Conservation (phyloP, 371 early-diverging fungal species). For the Sporodiniella umbellata region DNA sequence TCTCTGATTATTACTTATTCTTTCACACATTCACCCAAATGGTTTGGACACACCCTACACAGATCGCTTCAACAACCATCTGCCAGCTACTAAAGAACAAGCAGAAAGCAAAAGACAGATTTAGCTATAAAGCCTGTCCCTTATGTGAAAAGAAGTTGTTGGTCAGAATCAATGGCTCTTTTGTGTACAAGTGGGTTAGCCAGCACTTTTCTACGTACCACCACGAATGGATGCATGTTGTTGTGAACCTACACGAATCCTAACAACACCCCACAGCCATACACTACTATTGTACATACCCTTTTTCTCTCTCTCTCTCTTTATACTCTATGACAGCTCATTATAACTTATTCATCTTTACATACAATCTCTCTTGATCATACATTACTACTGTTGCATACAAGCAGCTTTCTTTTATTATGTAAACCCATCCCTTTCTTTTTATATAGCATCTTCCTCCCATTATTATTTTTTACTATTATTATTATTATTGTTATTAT, state of each 20-base stretch:
- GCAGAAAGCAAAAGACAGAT: background rate
- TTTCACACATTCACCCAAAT: background rate
- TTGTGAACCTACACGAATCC: slow-evolving; percentile 35
- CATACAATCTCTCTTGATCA: too few relatives aligned
- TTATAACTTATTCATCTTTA: too few relatives aligned
- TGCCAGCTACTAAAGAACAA: background rate
- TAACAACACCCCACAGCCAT: background rate
- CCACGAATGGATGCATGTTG: slow-evolving; percentile 48
- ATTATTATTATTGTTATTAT: too few relatives aligned
- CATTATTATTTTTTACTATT: too few relatives aligned
- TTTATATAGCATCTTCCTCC: too few relatives aligned
- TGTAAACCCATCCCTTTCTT: too few relatives aligned
- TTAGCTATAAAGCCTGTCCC: slow-evolving; percentile 42
- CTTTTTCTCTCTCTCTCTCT: background rate
- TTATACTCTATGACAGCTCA: too few relatives aligned
- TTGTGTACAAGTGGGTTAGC: slow-evolving; percentile 49
- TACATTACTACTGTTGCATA: too few relatives aligned
- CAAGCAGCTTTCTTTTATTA: too few relatives aligned
- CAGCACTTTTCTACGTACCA: slow-evolving; percentile 44
- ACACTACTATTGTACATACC: background rate
- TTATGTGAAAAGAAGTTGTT: slow-evolving; percentile 40
- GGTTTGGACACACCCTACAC: background rate
- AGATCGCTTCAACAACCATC: background rate
- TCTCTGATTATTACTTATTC: background rate
- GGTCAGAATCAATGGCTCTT: slow-evolving; percentile 44